Evolutionary conservation across 2,329 filamentous ascomycete genomes (phyloP).

Genomic region (Fusarium hostae): DNA sequence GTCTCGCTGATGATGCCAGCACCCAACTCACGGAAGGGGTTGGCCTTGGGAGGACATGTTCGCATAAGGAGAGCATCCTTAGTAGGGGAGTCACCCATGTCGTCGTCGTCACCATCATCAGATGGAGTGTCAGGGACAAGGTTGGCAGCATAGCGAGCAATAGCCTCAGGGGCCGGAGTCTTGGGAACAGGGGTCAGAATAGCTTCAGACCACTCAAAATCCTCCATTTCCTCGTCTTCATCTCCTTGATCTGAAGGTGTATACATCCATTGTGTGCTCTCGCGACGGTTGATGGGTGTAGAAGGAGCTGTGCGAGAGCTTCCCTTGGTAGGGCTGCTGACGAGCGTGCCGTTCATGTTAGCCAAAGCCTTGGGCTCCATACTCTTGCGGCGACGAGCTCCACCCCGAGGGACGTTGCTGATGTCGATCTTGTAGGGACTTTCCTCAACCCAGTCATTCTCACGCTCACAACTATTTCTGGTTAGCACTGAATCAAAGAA

Average conservation of each 20-base stretch:
- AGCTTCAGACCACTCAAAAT: constrained; percentile 55
- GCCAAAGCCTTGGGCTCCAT: constrained; percentile 80
- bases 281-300: constrained; percentile 63
- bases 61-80: constrained; percentile 57
- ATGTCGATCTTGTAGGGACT: constrained; percentile 75
- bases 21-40: constrained; percentile 53
- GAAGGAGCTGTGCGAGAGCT: constrained; percentile 54
- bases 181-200: constrained; percentile 67
- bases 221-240: constrained; percentile 53
- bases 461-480: constrained; percentile 72
- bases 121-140: constrained; percentile 59
- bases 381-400: constrained; percentile 78
- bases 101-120: constrained; percentile 46
- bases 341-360: constrained; percentile 74
- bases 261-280: constrained; percentile 66
- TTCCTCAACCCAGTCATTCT: constrained; percentile 82
- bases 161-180: constrained; percentile 66
- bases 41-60: constrained; percentile 66
- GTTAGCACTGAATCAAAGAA: constrained; percentile 43
- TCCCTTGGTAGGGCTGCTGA: constrained; percentile 55
- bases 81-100: constrained; percentile 46
- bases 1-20: constrained; percentile 58
- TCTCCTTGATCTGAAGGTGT: constrained; percentile 60
- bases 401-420: constrained; percentile 73
- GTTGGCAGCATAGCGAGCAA: constrained; percentile 63